These are phyloP conservation scores for Anthracocystis setariae DNA, from an alignment of 1,284 basidiomycete species.

Conservation along the genomic window DNA sequence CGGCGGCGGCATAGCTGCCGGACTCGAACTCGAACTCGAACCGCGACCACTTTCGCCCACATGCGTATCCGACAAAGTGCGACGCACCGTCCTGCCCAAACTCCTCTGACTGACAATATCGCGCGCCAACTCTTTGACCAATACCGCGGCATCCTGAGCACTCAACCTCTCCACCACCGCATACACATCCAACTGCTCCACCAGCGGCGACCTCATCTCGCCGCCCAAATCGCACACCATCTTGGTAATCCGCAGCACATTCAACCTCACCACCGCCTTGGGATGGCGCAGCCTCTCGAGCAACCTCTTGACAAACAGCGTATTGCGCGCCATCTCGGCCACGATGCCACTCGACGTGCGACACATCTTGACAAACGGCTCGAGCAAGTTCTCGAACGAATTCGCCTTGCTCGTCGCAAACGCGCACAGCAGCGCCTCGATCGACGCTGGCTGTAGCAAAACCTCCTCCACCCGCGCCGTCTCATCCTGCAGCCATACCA, in stretches of 20 bases:
- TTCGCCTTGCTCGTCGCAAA: slow-evolving; percentile 85
- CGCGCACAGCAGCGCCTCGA: slow-evolving; percentile 80
- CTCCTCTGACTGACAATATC: slow-evolving; percentile 52
- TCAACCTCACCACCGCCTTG: slow-evolving; percentile 88
- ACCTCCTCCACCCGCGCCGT: slow-evolving; percentile 90
- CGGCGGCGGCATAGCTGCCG: slow-evolving; percentile 20
- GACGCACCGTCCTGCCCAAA: slow-evolving; percentile 25
- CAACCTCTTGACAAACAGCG: slow-evolving; percentile 85
- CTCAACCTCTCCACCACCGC: slow-evolving; percentile 54
- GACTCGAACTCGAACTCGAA: slow-evolving; percentile 14
- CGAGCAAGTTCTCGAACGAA: slow-evolving; percentile 93
- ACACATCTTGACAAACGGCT: slow-evolving; percentile 80
- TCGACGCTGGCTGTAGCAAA: slow-evolving; percentile 76
- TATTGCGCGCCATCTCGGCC: slow-evolving; percentile 77
- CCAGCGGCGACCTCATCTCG: slow-evolving; percentile 69
- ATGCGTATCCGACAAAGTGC: slow-evolving; percentile 48
- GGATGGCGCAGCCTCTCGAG: slow-evolving; percentile 79
- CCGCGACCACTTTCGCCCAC: slow-evolving; percentile 29
- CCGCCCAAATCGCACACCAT: slow-evolving; percentile 83
- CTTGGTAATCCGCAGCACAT: slow-evolving; percentile 84
- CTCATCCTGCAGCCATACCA: slow-evolving; percentile 95
- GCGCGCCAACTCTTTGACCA: slow-evolving; percentile 73
- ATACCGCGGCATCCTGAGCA: slow-evolving; percentile 51
- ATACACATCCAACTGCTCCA: slow-evolving; percentile 54
- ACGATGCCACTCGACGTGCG: slow-evolving; percentile 81